A percentile compares a stretch with the other conserved stretches of the same genome.
phyloP scores from a whole-genome alignment of 1,139 yeast genomes.

The Hansenula sp. region DNA sequence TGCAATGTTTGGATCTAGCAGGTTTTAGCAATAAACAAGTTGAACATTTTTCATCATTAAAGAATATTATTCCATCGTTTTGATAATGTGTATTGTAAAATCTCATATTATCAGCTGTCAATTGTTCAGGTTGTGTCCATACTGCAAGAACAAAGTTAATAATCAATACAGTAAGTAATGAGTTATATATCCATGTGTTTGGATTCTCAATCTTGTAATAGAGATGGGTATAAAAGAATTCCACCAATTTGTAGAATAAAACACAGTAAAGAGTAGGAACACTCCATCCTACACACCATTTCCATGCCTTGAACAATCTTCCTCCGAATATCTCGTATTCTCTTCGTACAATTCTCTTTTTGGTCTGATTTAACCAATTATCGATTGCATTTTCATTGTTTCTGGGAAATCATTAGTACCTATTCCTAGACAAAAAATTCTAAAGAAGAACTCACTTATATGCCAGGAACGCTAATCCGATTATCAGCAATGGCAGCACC shows the following conservation, averaged over 20 bases:
- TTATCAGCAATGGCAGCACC: not conserved
- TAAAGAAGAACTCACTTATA: not conserved
- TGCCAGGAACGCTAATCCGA: not conserved
- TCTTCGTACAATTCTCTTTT: not conserved
- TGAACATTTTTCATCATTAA: slow-evolving; percentile 21
- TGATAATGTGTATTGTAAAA: slow-evolving; percentile 5
- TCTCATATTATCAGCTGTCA: slow-evolving; percentile 21
- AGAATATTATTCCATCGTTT: slow-evolving; percentile 18
- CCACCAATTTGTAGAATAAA: slow-evolving; percentile 39
- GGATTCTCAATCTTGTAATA: slow-evolving; percentile 28
- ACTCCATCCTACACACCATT: slow-evolving; percentile 9
- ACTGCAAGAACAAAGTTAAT: slow-evolving; percentile 40
- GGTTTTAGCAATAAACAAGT: slow-evolving; percentile 75
- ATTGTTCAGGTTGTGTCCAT: slow-evolving; percentile 53
- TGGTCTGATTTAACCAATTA: not conserved
- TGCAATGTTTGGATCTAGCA: slow-evolving; percentile 89
- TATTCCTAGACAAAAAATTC: too few relatives aligned
- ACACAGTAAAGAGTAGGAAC: slow-evolving; percentile 15
- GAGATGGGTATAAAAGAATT: slow-evolving; percentile 40
- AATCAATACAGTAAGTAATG: slow-evolving; percentile 29
- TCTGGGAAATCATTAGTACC: not conserved
- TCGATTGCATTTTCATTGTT: not conserved
- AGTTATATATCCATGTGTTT: slow-evolving; percentile 10
- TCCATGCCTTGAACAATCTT: slow-evolving; percentile 1
- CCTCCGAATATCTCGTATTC: slow-evolving; percentile 8